Evolutionary conservation across 164 flowering plant genomes (phyloP), one percentile per base, ranked within the genome.

Genomic region (Nymphaea colorata): DNA sequence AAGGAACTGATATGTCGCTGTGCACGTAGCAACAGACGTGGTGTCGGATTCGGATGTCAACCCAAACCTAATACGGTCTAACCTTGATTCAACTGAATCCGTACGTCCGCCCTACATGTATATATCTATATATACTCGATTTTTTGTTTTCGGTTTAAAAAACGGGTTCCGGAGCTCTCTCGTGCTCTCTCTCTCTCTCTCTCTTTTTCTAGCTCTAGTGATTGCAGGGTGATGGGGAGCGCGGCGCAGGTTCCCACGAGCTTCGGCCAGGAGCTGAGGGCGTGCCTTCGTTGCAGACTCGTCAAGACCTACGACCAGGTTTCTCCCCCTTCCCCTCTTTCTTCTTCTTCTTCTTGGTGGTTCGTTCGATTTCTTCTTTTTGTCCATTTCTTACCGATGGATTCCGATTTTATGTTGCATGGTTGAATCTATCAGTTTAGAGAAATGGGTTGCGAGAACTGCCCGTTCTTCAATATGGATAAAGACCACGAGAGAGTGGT

Each of bases 231-330:
- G 51, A 78, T 75, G 78, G 76, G 67, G 44, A 68, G 53, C 55
- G 71, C 67, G 18, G 97, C 98, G n/a, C 96, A 94, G 75, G 88
- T 94, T 25, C 98, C 99, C 8, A 94, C 96, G 5, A 88, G 98
- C 74, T 94, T 94, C 66, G 99, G 99, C 4, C 96, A 91, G 43
- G 99, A 91, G 73, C 94, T 91, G 4, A 76, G 99, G 73, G 96
- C 98, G 61, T 94, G 99, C 67, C 96, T 91, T 70, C 98, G 99
- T 51, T 94, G 99, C 77, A 83, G 92, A 55, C 98, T 94, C 51
- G 98, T 91, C 82, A 94, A 94, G 75, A 91, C 99, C 66, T 90
- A 86, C 77, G 96, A 94, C 71, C 98, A 91, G 87, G 98, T 91
- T 4, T 16, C 3, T 60, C 53, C 15, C 16, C 16, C 6, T 61